Evolutionary conservation across 139 green algal species (phyloP), one percentile per base, ranked within the genome.

Genomic region (Nannochloris sp.): DNA sequence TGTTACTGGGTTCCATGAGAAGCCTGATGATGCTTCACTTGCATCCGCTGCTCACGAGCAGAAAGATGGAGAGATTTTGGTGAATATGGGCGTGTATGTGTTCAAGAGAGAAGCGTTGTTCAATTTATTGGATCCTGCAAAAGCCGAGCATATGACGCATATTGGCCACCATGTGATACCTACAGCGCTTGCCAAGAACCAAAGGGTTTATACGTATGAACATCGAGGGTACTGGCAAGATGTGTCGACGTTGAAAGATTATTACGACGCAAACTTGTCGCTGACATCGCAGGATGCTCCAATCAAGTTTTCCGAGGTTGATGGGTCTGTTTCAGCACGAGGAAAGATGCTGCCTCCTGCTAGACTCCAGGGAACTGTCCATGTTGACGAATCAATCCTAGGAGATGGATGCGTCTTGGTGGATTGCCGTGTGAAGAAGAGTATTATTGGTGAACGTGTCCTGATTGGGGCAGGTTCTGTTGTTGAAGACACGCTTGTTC

Each of bases 71-170:
- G 25, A 28, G 25, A 91, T 73, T 78, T 79, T 89, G 65, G 87
- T 85, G 13, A 84, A 74, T 66, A 94, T 94, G 87, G 87, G 87
- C 33, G 86, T 94, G 73, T 92, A 92, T 67, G 70, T 90, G 25
- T 87, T 88, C 79, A 86, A 79, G 70, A 63, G 78, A n/a, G 67
- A 74, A 63, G 71, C 71, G 23, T 53, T 78, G 30, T 73, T 78
- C 59, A 57, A 56, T 25, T 65, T 77, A 43, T 62, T 71, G 55
- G 67, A 46, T 25, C 80, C 68, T 78, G 77, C 74, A 59, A 74
- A 59, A 44, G 68, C 4, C 69, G 58, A 61, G 77, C 78, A 33
- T 68, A 50, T 65, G 59, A 67, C 63, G 13, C 78, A 94, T 71
- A 89, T 94, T 43, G 87, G 87, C 10, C 65, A 78, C 36, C 84